Percentiles rank a stretch among this genome's conserved stretches.
Evolutionary conservation across 2,329 filamentous ascomycete genomes (phyloP).

Genomic region (Pseudogymnoascus sp.): DNA sequence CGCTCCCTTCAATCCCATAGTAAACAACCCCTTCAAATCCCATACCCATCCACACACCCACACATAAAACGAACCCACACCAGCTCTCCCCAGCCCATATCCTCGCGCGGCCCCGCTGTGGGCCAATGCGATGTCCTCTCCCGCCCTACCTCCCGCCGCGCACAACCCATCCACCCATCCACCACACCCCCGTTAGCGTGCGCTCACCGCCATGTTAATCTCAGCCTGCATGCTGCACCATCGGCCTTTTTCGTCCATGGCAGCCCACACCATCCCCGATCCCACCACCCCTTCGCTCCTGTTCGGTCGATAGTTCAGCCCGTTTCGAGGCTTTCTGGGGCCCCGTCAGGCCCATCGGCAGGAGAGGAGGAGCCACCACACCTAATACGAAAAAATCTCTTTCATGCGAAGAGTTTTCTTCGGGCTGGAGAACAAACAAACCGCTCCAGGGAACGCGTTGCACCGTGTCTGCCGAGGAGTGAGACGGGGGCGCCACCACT

Average conservation of each 20-base stretch:
- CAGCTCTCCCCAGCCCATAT: conserved; percentile 1
- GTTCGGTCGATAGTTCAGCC: background rate
- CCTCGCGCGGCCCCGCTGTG: background rate
- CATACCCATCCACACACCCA: background rate
- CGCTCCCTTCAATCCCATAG: background rate
- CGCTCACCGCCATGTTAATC: conserved; percentile 3
- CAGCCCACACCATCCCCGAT: background rate
- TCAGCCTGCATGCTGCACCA: background rate
- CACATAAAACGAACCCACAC: background rate
- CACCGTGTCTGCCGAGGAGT: background rate
- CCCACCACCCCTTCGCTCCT: too few species aligned
- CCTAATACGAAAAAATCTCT: background rate
- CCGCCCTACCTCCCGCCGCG: background rate
- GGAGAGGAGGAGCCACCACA: too few species aligned
- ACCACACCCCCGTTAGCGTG: background rate
- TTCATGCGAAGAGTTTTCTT: background rate
- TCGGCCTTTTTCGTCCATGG: background rate
- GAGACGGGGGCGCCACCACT: background rate
- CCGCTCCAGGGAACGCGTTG: background rate
- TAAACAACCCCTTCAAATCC: background rate
- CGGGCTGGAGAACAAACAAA: background rate
- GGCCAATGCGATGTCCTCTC: background rate
- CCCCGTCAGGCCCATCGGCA: background rate
- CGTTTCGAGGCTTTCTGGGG: background rate
- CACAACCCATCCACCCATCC: background rate